Evolutionary conservation across 768 basidiomycete genomes (phyloP).

Genomic region (Lactifluus piperatus): DNA sequence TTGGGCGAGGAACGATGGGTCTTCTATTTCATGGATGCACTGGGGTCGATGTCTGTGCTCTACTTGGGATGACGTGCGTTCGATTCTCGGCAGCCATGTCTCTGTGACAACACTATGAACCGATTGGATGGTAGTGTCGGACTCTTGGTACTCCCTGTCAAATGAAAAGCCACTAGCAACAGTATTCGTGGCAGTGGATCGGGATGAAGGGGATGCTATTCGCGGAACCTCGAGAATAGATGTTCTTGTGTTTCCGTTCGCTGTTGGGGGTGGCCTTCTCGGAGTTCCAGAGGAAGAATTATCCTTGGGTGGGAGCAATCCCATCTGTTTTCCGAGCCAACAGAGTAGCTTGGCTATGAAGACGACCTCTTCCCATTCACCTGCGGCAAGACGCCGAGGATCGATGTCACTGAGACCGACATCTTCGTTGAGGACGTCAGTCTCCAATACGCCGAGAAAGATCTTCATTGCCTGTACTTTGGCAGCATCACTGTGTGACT

Average conservation of each 20-base stretch:
- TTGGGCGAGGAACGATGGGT: constrained; percentile 26
- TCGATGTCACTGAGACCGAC: constrained; percentile 61
- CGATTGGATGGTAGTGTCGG: constrained; percentile 24
- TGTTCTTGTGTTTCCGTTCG: neutral
- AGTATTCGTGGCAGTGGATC: constrained; percentile 31
- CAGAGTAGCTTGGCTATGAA: constrained; percentile 60
- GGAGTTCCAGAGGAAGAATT: neutral
- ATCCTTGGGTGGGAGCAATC: constrained; percentile 25
- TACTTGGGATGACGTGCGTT: constrained; percentile 2
- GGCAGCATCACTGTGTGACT: constrained; percentile 29
- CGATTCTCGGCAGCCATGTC: constrained; percentile 4
- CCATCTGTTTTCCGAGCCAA: constrained; percentile 49
- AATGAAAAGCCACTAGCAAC: constrained; percentile 28
- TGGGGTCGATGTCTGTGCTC: constrained; percentile 3
- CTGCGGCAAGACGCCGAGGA: constrained; percentile 52
- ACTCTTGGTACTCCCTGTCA: constrained; percentile 29
- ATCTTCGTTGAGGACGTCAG: constrained; percentile 49
- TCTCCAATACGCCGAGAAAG: constrained; percentile 65
- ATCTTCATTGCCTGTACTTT: constrained; percentile 64
- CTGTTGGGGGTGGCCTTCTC: constrained; percentile 10
- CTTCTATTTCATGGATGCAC: constrained; percentile 51
- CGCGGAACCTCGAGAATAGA: neutral
- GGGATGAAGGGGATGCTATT: constrained; percentile 23
- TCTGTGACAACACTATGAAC: constrained; percentile 22
- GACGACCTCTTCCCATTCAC: constrained; percentile 57